Percentiles rank a stretch among this genome's conserved stretches.
phyloP scores from a whole-genome alignment of 164 flowering plant genomes.

The Magnolia sinica region DNA sequence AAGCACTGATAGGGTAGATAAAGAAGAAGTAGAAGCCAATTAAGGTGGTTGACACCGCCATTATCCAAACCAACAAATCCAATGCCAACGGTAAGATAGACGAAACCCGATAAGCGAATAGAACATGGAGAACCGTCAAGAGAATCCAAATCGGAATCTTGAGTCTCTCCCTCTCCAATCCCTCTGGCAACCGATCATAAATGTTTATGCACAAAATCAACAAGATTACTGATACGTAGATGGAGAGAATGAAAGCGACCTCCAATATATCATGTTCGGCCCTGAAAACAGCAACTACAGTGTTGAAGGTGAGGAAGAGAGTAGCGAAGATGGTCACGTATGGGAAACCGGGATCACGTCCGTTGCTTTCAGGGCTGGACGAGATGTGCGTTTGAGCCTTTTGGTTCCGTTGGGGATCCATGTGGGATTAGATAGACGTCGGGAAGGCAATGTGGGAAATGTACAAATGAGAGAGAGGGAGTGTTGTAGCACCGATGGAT shows the following conservation, averaged over 20 bases:
- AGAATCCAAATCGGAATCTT: background rate
- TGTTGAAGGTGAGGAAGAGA: background rate
- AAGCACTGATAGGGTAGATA: background rate
- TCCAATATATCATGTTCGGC: background rate
- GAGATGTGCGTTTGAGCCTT: background rate
- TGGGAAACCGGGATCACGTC: background rate
- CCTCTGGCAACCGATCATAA: background rate
- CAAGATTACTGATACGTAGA: background rate
- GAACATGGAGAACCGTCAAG: background rate
- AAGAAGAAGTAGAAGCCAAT: conserved; percentile 1
- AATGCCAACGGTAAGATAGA: background rate
- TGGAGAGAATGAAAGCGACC: background rate
- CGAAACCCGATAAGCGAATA: conserved; percentile 4
- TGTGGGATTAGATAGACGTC: background rate
- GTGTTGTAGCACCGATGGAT: background rate
- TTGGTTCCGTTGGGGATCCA: background rate
- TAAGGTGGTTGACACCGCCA: background rate
- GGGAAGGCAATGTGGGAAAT: no score
- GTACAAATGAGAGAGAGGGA: background rate
- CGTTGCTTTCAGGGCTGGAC: background rate
- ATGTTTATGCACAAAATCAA: background rate
- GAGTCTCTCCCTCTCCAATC: background rate
- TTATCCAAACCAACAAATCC: background rate
- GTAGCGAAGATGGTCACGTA: background rate
- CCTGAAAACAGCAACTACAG: background rate